These are phyloP conservation scores for Monilinia fructigena DNA, from an alignment of 2,329 filamentous ascomycete species.

Conservation along the genomic window DNA sequence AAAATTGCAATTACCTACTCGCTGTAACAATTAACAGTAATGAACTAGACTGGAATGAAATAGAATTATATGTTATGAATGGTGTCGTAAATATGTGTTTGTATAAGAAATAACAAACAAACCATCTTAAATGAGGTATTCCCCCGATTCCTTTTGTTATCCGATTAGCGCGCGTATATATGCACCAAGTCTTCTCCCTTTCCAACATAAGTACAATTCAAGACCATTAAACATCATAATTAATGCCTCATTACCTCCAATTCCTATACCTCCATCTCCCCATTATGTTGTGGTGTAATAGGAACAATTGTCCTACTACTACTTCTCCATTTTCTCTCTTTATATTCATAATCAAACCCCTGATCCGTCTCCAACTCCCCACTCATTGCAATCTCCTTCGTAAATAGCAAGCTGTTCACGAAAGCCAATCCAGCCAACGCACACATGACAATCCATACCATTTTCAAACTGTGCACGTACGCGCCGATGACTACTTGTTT, in stretches of 20 bases:
- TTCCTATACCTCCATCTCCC: background rate
- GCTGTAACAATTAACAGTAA: too few species aligned
- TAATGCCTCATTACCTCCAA: background rate
- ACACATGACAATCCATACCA: slow-evolving; percentile 36
- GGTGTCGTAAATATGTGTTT: background rate
- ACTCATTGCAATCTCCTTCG: slow-evolving; percentile 57
- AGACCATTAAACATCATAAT: background rate
- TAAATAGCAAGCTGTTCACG: slow-evolving; percentile 44
- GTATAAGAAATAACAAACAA: background rate
- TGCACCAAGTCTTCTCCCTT: background rate
- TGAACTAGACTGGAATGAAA: too few species aligned
- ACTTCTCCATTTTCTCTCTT: background rate
- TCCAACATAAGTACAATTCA: background rate
- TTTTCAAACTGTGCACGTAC: slow-evolving; percentile 31
- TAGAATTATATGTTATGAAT: background rate
- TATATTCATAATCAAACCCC: slow-evolving; percentile 20
- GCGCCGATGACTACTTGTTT: slow-evolving; percentile 25
- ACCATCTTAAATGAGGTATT: background rate
- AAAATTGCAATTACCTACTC: too few species aligned
- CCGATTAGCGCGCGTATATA: background rate
- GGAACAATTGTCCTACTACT: background rate
- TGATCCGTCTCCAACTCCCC: slow-evolving; percentile 14
- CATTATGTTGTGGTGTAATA: background rate
- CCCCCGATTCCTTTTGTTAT: background rate
- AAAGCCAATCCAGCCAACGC: slow-evolving; percentile 29